Base-by-base conservation (phyloP, 305 asterid genomes). In the Fraxinus dipetala region DNA sequence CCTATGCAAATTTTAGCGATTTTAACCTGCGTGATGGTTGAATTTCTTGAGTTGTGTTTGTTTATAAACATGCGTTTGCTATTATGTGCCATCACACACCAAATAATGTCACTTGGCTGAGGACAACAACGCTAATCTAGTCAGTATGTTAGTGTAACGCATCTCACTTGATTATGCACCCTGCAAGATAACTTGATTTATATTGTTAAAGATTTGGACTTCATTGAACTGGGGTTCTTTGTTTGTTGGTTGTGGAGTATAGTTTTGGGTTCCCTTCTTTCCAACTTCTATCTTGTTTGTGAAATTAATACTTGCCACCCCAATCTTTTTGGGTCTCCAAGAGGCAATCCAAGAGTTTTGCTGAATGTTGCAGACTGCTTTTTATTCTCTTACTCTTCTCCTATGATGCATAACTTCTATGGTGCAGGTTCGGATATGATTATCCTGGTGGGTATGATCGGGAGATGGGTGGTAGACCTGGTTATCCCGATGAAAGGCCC, bases 381-480 rank as follows among this genome's bases (percentile, higher is more conserved):
- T 5, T 69, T 30, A 54, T 54, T 30, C 75, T 69, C 40, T 5
- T 69, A 69, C 75, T 30, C 16, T 0, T 69, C 8, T 11, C 36
- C 10, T 28, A 0, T 54, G 65, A 54, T 18, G 65, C 11, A 54
- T 18, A 30, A 69, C 3, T 34, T 59, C 51, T 35, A 34, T 87
- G 77, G 32, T 77, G 81, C 89, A 96, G 99, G 92, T 90, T 92
- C 90, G 95, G 91, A 77, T 85, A 94, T 84, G 98, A 92, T 83
- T 75, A 85, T 86, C 96, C 92, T 82, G 93, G 92, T 69, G 99
- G 98, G 36, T 90, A 89, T 87, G 97, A 94, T 36, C 98, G 98
- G 81, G 99, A 94, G 72, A 88, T 90, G 88, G 98, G 96, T 79
- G 90, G 91, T 34, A 92, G 98, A 89, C 91, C 88, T 76, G 93